A percentile compares a stretch with the other conserved stretches of the same genome.
These are phyloP conservation scores for Marasmius sp. DNA, from an alignment of 1,284 basidiomycete genomes.

Conservation along the genomic window DNA sequence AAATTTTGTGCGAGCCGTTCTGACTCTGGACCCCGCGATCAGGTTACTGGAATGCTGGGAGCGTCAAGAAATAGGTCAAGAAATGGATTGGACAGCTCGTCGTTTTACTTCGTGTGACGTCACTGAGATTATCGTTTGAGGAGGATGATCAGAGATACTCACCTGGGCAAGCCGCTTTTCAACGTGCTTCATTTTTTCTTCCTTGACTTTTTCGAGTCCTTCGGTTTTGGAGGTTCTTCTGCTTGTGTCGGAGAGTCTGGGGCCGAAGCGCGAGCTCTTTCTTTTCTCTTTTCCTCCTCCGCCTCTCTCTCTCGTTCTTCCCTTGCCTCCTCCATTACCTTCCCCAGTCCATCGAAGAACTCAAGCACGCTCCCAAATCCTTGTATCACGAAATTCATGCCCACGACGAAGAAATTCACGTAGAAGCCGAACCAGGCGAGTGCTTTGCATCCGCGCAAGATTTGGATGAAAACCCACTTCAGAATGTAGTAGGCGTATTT, in stretches of 20 bases:
- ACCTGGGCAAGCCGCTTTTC: not conserved
- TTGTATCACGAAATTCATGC: not conserved
- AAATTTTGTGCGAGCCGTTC: no score
- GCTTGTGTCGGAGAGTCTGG: not conserved
- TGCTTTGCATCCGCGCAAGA: not conserved
- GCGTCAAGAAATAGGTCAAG: not conserved
- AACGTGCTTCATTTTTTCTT: not conserved
- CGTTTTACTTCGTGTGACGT: not conserved
- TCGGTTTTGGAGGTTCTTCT: not conserved
- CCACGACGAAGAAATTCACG: constrained; percentile 1
- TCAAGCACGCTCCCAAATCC: not conserved
- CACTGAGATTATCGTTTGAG: not conserved
- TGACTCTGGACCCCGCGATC: no score
- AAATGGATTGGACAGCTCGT: not conserved
- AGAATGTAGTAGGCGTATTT: not conserved
- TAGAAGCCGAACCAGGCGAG: constrained; percentile 6
- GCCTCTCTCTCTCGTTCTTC: not conserved
- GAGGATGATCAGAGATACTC: not conserved
- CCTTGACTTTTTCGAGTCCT: not conserved
- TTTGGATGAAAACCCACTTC: not conserved
- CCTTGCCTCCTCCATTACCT: not conserved
- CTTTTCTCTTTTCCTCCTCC: not conserved
- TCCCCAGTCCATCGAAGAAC: not conserved
- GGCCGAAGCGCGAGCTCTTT: not conserved
- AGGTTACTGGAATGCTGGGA: not conserved